Evolutionary conservation across 1,284 basidiomycete genomes (phyloP).

Genomic region (Tilletia indica): DNA sequence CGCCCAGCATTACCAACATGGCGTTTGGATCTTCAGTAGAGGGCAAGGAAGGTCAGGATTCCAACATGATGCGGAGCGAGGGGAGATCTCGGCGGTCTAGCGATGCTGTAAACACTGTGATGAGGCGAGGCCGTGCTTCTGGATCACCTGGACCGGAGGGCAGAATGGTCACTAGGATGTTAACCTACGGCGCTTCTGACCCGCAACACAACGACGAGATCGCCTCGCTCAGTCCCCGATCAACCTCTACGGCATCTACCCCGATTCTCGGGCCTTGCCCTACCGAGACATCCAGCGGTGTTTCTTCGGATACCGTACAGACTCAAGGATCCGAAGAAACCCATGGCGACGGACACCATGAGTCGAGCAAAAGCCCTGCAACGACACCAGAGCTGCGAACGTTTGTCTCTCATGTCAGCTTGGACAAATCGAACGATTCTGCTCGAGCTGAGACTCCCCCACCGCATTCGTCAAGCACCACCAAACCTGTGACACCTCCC

Average conservation of each 20-base stretch:
- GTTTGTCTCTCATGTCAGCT: neutral
- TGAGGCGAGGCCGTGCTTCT: neutral
- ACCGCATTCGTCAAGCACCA: neutral
- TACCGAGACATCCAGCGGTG: neutral
- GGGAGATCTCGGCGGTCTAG: neutral
- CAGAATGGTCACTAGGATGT: neutral
- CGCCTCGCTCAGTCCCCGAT: neutral
- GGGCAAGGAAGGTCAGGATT: neutral
- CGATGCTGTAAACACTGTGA: neutral
- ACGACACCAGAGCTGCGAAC: neutral
- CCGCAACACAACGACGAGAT: neutral
- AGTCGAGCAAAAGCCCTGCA: neutral
- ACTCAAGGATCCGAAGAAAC: neutral
- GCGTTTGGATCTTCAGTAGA: neutral
- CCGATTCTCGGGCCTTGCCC: neutral
- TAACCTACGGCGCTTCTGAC: neutral
- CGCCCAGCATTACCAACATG: slow-evolving; percentile 1
- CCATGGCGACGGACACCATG: neutral
- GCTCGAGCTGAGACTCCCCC: neutral
- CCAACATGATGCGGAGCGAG: neutral
- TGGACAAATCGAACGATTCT: neutral
- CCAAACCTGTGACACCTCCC: neutral
- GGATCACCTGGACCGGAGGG: slow-evolving; percentile 7
- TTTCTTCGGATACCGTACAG: neutral
- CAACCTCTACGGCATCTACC: neutral